Evolutionary conservation across 768 basidiomycete genomes (phyloP).

Genomic region (Tephrocybe rancida): DNA sequence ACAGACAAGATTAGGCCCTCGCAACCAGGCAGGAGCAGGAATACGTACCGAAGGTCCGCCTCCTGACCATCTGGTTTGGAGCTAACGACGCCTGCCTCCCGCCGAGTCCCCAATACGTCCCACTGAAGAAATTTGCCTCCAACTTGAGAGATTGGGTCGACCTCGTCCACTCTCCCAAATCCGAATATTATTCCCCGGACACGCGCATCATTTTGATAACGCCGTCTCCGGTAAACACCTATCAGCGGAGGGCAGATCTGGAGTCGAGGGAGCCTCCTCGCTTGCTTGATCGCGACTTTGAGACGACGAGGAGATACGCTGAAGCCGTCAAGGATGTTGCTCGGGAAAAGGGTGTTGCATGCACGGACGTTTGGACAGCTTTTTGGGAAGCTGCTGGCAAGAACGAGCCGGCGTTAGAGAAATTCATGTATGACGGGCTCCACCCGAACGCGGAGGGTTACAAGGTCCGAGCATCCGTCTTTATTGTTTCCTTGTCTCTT

Average conservation of each 20-base stretch:
- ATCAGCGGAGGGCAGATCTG: conserved; percentile 55
- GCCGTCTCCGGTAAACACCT: conserved; percentile 79
- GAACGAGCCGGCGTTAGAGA: conserved; percentile 51
- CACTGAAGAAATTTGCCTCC: conserved; percentile 59
- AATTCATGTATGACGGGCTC: conserved; percentile 72
- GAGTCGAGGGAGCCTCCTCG: conserved; percentile 50
- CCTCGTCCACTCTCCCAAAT: conserved; percentile 62
- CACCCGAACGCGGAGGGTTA: conserved; percentile 82
- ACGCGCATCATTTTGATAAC: conserved; percentile 83
- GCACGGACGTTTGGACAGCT: conserved; percentile 74
- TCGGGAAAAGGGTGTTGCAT: conserved; percentile 50
- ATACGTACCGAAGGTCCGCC: conserved; percentile 58
- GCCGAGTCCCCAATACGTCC: conserved; percentile 75
- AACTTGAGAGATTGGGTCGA: conserved; percentile 69
- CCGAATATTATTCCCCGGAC: conserved; percentile 64
- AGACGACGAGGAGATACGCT: conserved; percentile 67
- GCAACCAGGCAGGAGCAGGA: conserved; percentile 50
- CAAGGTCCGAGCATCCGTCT: conserved; percentile 44
- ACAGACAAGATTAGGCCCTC: conserved; percentile 46
- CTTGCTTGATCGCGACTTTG: conserved; percentile 62
- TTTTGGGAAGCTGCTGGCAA: conserved; percentile 77
- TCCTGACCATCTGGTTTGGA: conserved; percentile 90
- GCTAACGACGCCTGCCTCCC: conserved; percentile 82
- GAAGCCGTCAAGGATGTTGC: conserved; percentile 69
- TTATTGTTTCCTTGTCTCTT: not conserved